A percentile compares a stretch with the other conserved stretches of the same genome.
Conservation (phyloP, 78 protist genomes). For the Dictyostelium intermedium region DNA sequence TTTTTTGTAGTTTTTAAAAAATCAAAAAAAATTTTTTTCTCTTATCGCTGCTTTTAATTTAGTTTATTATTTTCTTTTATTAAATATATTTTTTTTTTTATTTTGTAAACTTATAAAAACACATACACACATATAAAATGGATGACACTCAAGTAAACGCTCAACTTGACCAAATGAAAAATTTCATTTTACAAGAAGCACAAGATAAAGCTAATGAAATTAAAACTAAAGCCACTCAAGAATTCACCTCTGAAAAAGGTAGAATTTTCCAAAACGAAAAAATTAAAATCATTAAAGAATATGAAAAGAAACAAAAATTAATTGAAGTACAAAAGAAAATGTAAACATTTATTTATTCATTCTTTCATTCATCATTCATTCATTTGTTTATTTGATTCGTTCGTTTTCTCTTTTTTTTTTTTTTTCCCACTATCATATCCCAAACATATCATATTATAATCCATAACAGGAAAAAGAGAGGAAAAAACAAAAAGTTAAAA, state of each 20-base stretch:
- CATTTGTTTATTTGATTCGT: too few relatives aligned
- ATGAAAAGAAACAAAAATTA: constrained; percentile 87
- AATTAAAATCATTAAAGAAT: constrained; percentile 84
- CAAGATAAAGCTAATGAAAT: constrained; percentile 88
- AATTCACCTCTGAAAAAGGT: constrained; percentile 88
- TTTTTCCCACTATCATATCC: too few relatives aligned
- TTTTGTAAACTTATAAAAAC: not conserved
- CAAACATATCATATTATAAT: too few relatives aligned
- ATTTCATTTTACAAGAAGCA: constrained; percentile 90
- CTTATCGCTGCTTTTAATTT: too few relatives aligned
- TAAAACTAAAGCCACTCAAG: constrained; percentile 85
- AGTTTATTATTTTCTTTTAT: not conserved
- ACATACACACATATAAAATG: constrained; percentile 6
- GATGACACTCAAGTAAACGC: constrained; percentile 56
- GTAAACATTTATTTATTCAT: constrained; percentile 9
- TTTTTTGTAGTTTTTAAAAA: not conserved
- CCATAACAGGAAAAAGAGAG: not conserved
- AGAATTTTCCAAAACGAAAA: constrained; percentile 86
- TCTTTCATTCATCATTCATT: too few relatives aligned
- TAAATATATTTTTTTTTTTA: not conserved
- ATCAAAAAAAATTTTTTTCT: not conserved
- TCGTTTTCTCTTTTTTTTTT: too few relatives aligned
- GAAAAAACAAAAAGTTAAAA: too few relatives aligned
- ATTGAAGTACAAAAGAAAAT: constrained; percentile 90
- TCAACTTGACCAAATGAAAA: constrained; percentile 84